Evolutionary conservation across 2,329 filamentous ascomycete species (phyloP), one percentile per base, ranked within the genome.

Genomic region (Fusarium avenaceum): DNA sequence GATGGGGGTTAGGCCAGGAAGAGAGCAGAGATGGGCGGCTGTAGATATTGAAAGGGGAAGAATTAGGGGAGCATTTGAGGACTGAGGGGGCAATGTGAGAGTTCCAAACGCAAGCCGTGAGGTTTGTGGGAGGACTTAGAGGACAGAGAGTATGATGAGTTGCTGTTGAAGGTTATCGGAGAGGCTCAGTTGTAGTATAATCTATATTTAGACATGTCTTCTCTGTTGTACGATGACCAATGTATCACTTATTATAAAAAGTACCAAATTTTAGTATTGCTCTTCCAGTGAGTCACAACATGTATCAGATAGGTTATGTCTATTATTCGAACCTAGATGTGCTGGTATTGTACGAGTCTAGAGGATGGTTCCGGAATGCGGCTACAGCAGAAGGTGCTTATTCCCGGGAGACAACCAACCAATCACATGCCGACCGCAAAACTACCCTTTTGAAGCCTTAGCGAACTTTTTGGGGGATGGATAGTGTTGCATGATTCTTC

Each of bases 1-100:
- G 20, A 79, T 77, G 59, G 78, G 76, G 4, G 47, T 26, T 24
- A 70, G 75, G 38, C 63, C 42, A 42, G 64, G 63, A n/a, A 71
- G 86, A 51, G 87, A 89, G 75, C 83, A 86, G 79, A 79, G 82
- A 42, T 89, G 86, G 86, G 81, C 78, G 0, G 80, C 81, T 4
- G 80, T 89, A 9, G 81, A 82, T 28, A 73, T 86, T 4, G 74
- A 72, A 11, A 74, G 74, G 4, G 78, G 78, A 8, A 76, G 75
- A 56, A 59, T 87, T 32, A 76, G 80, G 19, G 75, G 81, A 67
- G 80, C 78, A 4, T 80, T 85, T 64, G 68, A 40, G 14, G 57
- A 68, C 24, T 38, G 22, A 8, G 28, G 46, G 40, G 30, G 35
- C 15, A 28, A 19, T 30, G 42, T 30, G 44, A 32, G 30, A 13